phyloP scores from a whole-genome alignment of 2,329 filamentous ascomycete genomes.

The Fulvia fulva region DNA sequence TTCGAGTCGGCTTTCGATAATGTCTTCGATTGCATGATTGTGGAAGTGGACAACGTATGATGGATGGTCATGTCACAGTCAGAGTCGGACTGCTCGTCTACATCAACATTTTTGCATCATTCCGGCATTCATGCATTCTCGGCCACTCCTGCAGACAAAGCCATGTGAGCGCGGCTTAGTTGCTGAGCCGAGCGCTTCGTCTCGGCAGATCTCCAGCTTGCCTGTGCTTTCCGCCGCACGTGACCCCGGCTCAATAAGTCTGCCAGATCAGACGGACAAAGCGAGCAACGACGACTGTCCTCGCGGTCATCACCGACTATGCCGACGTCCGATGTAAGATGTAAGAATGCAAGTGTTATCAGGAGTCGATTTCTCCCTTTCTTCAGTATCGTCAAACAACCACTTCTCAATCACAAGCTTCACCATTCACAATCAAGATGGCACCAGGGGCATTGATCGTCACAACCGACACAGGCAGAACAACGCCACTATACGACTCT shows the following conservation, averaged over 20 bases:
- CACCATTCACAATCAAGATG: constrained; percentile 21
- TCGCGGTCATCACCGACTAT: neutral
- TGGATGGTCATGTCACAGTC: neutral
- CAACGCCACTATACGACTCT: constrained; percentile 21
- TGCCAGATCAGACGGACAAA: neutral
- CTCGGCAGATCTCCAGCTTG: neutral
- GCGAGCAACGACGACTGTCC: neutral
- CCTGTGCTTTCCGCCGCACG: neutral
- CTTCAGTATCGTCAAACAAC: neutral
- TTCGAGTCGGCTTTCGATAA: constrained; percentile 37
- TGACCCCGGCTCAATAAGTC: neutral
- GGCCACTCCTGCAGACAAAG: neutral
- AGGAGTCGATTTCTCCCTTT: neutral
- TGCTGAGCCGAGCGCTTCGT: neutral
- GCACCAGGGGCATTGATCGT: constrained; percentile 38
- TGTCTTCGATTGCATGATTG: constrained; percentile 14
- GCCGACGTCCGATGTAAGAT: neutral
- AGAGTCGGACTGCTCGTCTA: neutral
- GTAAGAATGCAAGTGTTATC: neutral
- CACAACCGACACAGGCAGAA: constrained; percentile 28
- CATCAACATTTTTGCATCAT: constrained; percentile 1
- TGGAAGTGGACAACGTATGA: too few relatives aligned
- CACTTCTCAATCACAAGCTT: neutral
- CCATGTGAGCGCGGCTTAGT: constrained; percentile 2
- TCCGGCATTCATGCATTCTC: neutral